A percentile compares a stretch with the other conserved stretches of the same genome.
Evolutionary conservation across 2,329 filamentous ascomycete species (phyloP).

Genomic region (Clarireedia sp.): DNA sequence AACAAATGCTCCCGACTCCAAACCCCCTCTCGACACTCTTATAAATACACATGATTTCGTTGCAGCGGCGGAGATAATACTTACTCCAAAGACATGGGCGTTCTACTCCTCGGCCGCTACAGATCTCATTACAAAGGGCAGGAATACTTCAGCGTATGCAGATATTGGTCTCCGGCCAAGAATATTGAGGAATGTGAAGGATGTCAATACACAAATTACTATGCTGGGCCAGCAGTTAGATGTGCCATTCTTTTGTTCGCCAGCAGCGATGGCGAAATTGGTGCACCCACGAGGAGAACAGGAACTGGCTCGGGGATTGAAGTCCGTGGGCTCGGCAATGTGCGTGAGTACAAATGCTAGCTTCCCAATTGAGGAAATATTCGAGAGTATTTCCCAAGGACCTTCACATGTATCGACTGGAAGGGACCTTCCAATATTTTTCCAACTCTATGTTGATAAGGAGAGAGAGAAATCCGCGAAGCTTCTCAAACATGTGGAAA

Average conservation of each 20-base stretch:
- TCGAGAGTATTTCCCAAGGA: conserved; percentile 23
- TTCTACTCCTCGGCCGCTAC: conserved; percentile 62
- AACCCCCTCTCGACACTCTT: conserved; percentile 41
- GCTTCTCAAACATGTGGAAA: conserved; percentile 39
- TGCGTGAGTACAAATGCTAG: conserved; percentile 54
- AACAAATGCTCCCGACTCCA: conserved; percentile 15
- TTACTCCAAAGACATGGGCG: conserved; percentile 59
- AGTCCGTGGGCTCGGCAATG: conserved; percentile 45
- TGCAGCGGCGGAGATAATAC: conserved; percentile 43
- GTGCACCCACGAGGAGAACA: conserved; percentile 58
- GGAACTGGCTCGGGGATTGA: conserved; percentile 46
- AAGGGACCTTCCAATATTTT: conserved; percentile 34
- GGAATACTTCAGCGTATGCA: conserved; percentile 47
- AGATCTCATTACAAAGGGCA: conserved; percentile 55
- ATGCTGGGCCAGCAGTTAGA: conserved; percentile 46
- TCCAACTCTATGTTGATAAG: conserved; percentile 56
- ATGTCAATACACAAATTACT: conserved; percentile 41
- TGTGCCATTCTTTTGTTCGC: conserved; percentile 55
- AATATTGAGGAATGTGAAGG: conserved; percentile 47
- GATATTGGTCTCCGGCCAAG: conserved; percentile 52
- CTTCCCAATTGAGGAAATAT: conserved; percentile 48
- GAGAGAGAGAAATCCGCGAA: conserved; percentile 43
- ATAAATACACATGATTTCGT: conserved; percentile 56
- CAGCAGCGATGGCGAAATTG: conserved; percentile 55
- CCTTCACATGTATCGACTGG: conserved; percentile 16